These are phyloP conservation scores for Talaromyces stipitatus DNA, from an alignment of 495 filamentous ascomycete species.

Conservation along the genomic window DNA sequence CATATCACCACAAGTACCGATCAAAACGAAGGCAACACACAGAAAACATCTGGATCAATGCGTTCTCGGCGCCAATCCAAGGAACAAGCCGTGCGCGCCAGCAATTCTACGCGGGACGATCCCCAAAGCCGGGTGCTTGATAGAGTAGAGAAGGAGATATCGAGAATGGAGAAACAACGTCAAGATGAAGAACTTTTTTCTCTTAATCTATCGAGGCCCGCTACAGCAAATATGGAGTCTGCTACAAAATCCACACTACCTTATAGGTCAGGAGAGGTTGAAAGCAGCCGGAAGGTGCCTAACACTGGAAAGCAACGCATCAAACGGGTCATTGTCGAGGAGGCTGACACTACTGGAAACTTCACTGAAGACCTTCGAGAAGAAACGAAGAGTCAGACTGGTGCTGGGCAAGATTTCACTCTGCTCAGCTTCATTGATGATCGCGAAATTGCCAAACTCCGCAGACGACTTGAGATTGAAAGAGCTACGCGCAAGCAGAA, in stretches of 20 bases:
- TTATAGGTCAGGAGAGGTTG: neutral
- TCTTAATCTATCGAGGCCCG: constrained; percentile 22
- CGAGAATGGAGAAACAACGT: constrained; percentile 32
- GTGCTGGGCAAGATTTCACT: constrained; percentile 29
- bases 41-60: constrained; percentile 22
- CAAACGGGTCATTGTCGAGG: constrained; percentile 35
- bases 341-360: constrained; percentile 19
- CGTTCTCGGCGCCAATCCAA: constrained; percentile 30
- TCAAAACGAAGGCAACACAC: constrained; percentile 28
- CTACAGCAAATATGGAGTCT: constrained; percentile 17
- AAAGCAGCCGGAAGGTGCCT: constrained; percentile 21
- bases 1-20: constrained; percentile 6
- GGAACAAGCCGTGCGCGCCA: constrained; percentile 15
- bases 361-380: constrained; percentile 21
- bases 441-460: constrained; percentile 37
- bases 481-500: constrained; percentile 39
- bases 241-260: constrained; percentile 13
- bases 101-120: constrained; percentile 22
- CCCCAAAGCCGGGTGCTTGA: constrained; percentile 19
- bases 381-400: constrained; percentile 24
- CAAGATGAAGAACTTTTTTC: constrained; percentile 42
- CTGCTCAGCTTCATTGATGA: constrained; percentile 42
- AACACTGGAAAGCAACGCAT: constrained; percentile 38
- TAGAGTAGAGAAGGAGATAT: constrained; percentile 39
- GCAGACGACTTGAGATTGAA: constrained; percentile 44